A percentile compares a stretch with the other conserved stretches of the same genome.
Conservation (phyloP, 2,329 filamentous ascomycete species). For the Alternaria sp. region DNA sequence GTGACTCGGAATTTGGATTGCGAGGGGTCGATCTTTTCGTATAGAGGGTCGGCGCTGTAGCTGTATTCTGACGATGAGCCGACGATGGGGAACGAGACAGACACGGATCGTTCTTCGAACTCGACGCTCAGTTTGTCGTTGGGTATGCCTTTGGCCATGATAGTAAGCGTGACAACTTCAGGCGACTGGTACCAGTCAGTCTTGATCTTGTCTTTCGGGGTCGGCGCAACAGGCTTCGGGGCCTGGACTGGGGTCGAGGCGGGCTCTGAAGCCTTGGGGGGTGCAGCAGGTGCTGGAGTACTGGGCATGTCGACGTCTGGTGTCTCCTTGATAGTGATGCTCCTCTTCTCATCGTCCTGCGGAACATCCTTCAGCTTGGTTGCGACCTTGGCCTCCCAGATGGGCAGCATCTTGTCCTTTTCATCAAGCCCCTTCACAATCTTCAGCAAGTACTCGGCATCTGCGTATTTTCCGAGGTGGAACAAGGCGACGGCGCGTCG, state of each 20-base stretch:
- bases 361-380: slow-evolving; percentile 60
- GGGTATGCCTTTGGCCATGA: slow-evolving; percentile 71
- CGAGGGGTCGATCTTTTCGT: slow-evolving; percentile 67
- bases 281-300: slow-evolving; percentile 39
- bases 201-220: slow-evolving; percentile 66
- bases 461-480: slow-evolving; percentile 73
- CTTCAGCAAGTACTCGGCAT: slow-evolving; percentile 76
- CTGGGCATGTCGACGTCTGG: slow-evolving; percentile 60
- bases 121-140: slow-evolving; percentile 64
- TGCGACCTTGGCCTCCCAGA: slow-evolving; percentile 67
- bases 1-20: slow-evolving; percentile 71
- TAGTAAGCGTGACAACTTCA: slow-evolving; percentile 67
- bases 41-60: slow-evolving; percentile 72
- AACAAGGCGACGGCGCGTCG: slow-evolving; percentile 78
- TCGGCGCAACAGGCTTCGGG: slow-evolving; percentile 43
- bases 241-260: slow-evolving; percentile 27
- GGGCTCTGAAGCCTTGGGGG: slow-evolving; percentile 8
- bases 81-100: slow-evolving; percentile 66
- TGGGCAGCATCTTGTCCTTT: slow-evolving; percentile 62
- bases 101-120: slow-evolving; percentile 60
- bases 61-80: slow-evolving; percentile 63
- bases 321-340: slow-evolving; percentile 55
- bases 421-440: slow-evolving; percentile 62
- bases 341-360: slow-evolving; percentile 58
- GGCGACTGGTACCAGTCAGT: slow-evolving; percentile 74